Evolutionary conservation across 1,284 basidiomycete species (phyloP).

Genomic region (Cryptococcus hybrid): DNA sequence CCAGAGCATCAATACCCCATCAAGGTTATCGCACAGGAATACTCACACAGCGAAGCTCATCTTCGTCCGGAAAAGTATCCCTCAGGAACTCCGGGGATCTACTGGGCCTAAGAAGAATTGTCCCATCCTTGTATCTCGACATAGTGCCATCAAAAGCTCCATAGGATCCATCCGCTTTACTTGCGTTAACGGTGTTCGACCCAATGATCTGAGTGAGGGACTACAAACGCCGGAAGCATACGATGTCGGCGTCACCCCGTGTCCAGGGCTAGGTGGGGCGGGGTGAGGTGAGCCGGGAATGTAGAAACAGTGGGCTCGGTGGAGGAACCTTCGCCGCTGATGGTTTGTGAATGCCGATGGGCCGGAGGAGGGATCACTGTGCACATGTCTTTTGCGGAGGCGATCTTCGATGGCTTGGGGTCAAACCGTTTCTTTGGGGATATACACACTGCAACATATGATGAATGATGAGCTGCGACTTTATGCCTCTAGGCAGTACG

Average conservation of each 20-base stretch:
- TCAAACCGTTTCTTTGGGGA: constrained; percentile 38
- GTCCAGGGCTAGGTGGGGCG: not conserved
- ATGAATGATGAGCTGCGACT: not conserved
- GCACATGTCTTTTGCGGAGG: constrained; percentile 21
- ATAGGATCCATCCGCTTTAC: constrained; percentile 19
- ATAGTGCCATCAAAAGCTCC: constrained; percentile 36
- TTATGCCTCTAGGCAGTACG: no score
- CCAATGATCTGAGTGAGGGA: not conserved
- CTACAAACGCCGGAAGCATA: not conserved
- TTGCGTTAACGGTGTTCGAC: not conserved
- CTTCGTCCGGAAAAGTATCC: constrained; percentile 27
- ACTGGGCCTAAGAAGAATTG: constrained; percentile 34
- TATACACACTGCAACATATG: constrained; percentile 29
- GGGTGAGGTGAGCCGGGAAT: not conserved
- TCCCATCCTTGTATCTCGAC: constrained; percentile 40
- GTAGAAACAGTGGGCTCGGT: not conserved
- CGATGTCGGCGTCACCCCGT: not conserved
- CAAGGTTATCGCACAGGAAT: not conserved
- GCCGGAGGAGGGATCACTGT: constrained; percentile 1
- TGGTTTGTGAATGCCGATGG: not conserved
- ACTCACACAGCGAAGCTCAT: constrained; percentile 38
- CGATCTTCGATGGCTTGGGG: constrained; percentile 19
- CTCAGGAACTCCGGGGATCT: constrained; percentile 39
- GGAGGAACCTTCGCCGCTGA: not conserved
- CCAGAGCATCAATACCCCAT: not conserved